A percentile compares a stretch with the other conserved stretches of the same genome.
Conservation (phyloP, 306 rosid genomes). For the Carpinus viminea region DNA sequence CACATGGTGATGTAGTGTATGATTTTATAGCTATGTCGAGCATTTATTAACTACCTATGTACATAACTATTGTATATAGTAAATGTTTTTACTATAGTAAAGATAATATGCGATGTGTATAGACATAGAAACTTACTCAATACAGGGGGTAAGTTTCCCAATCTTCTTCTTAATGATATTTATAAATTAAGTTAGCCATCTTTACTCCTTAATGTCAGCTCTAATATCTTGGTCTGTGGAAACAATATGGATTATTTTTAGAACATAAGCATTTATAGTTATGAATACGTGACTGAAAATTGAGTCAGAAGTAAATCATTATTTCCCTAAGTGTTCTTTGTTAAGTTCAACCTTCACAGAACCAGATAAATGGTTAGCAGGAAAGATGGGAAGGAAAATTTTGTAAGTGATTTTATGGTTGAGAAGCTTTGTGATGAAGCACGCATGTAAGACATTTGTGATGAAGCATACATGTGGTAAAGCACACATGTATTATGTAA, state of each 20-base stretch:
- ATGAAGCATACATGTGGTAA: background rate
- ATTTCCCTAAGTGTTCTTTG: too few relatives aligned
- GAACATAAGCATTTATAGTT: background rate
- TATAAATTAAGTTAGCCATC: background rate
- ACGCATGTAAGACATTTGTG: background rate
- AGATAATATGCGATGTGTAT: too few relatives aligned
- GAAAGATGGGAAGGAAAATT: background rate
- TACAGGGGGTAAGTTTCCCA: background rate
- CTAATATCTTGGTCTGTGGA: background rate
- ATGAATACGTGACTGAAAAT: background rate
- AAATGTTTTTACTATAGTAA: too few relatives aligned
- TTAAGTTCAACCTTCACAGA: too few relatives aligned
- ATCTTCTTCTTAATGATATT: background rate
- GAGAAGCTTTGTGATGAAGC: background rate
- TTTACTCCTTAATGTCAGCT: background rate
- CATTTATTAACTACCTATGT: background rate
- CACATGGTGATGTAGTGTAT: background rate
- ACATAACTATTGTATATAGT: background rate
- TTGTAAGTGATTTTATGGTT: background rate
- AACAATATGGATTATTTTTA: background rate
- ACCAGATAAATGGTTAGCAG: background rate
- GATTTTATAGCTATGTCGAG: background rate
- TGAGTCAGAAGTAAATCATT: background rate
- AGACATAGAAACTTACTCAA: background rate
- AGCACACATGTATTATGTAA: background rate